phyloP scores from a whole-genome alignment of 2,329 filamentous ascomycete genomes.

The Tolypocladium nubicola region DNA sequence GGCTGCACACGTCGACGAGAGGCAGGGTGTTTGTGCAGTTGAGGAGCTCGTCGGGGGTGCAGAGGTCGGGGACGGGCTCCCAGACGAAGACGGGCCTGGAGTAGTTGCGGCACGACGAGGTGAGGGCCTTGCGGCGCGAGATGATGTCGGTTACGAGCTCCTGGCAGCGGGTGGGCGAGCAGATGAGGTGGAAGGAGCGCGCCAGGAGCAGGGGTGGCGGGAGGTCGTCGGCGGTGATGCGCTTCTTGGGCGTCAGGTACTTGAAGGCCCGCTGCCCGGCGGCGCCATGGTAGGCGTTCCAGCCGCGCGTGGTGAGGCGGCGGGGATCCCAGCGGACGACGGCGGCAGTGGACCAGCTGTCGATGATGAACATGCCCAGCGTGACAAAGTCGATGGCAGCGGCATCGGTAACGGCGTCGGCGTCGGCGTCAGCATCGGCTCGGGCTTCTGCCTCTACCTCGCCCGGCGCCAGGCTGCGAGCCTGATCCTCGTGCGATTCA shows the following conservation, averaged over 20 bases:
- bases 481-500: neutral
- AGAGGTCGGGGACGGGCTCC: constrained; percentile 90
- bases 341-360: constrained; percentile 66
- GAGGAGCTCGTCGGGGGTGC: constrained; percentile 57
- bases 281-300: constrained; percentile 76
- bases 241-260: constrained; percentile 79
- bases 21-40: constrained; percentile 54
- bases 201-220: constrained; percentile 55
- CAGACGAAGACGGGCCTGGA: constrained; percentile 70
- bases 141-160: constrained; percentile 65
- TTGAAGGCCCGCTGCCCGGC: constrained; percentile 66
- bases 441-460: neutral
- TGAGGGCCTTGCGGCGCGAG: constrained; percentile 36
- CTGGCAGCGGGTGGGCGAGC: constrained; percentile 66
- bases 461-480: neutral
- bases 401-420: neutral
- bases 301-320: constrained; percentile 76
- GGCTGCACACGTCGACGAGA: constrained; percentile 54
- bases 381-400: constrained; percentile 51
- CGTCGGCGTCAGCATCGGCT: neutral
- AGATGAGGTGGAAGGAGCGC: constrained; percentile 79
- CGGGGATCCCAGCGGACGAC: constrained; percentile 54
- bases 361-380: constrained; percentile 64
- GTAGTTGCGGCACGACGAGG: constrained; percentile 21
- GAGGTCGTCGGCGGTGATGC: constrained; percentile 65